phyloP scores from a whole-genome alignment of 2,329 filamentous ascomycete genomes.

The Amauroascus verrucosus region DNA sequence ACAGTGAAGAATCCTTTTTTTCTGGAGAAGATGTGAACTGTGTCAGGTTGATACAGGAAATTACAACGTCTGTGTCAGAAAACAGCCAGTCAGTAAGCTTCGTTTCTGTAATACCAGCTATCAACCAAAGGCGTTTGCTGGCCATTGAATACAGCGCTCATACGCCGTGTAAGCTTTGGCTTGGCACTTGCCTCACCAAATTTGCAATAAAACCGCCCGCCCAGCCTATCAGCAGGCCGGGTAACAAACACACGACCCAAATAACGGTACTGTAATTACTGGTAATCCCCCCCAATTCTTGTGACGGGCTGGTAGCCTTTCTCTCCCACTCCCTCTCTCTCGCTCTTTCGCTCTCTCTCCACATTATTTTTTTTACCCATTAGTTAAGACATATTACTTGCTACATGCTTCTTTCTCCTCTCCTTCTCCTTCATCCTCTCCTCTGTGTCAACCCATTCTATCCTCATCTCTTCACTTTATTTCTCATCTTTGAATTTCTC shows the following conservation, averaged over 20 bases:
- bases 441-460: not conserved
- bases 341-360: conserved; percentile 4
- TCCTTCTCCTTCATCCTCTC: not conserved
- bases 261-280: conserved; percentile 1
- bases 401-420: not conserved
- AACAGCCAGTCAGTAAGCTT: not conserved
- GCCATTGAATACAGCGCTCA: not conserved
- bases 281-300: not conserved
- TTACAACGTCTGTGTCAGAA: not conserved
- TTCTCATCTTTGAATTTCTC: conserved; percentile 10
- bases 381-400: not conserved
- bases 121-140: too few species aligned
- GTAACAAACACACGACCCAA: not conserved
- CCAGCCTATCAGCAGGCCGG: not conserved
- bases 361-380: not conserved
- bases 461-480: not conserved
- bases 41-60: conserved; percentile 4
- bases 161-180: not conserved
- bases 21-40: not conserved
- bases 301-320: conserved; percentile 11
- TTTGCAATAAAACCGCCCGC: not conserved
- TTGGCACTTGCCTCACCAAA: conserved; percentile 3
- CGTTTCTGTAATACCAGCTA: not conserved
- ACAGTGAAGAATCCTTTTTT: not conserved
- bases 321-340: conserved; percentile 10